These are phyloP conservation scores for Oleoguttula mirabilis DNA, from an alignment of 495 filamentous ascomycete species.

Conservation along the genomic window DNA sequence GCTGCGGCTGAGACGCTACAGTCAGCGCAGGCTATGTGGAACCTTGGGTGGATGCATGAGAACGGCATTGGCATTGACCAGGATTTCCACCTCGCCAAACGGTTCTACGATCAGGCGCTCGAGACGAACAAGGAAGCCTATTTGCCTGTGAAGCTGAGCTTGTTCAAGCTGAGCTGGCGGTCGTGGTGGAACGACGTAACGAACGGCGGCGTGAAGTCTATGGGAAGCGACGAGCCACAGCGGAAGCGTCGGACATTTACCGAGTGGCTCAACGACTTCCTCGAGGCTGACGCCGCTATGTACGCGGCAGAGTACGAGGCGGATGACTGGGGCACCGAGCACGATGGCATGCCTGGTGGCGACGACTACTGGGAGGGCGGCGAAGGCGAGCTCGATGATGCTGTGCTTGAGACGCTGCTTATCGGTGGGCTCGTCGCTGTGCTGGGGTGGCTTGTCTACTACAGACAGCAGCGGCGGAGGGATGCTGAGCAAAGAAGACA, in stretches of 20 bases:
- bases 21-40: slow-evolving; percentile 91
- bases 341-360: slow-evolving; percentile 34
- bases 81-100: slow-evolving; percentile 94
- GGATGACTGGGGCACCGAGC: slow-evolving; percentile 29
- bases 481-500: slow-evolving; percentile 33
- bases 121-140: slow-evolving; percentile 85
- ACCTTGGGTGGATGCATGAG: slow-evolving; percentile 99
- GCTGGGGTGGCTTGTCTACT: slow-evolving; percentile 67
- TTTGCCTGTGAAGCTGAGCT: slow-evolving; percentile 77
- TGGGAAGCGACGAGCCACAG: slow-evolving; percentile 61
- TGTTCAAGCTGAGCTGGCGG: slow-evolving; percentile 72
- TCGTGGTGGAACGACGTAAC: slow-evolving; percentile 92
- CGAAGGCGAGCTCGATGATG: slow-evolving; percentile 63
- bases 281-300: slow-evolving; percentile 57
- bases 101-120: slow-evolving; percentile 85
- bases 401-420: slow-evolving; percentile 68
- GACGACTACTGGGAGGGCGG: slow-evolving; percentile 49
- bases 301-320: slow-evolving; percentile 48
- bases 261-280: slow-evolving; percentile 76
- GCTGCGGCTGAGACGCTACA: slow-evolving; percentile 81
- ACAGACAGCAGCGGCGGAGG: slow-evolving; percentile 55
- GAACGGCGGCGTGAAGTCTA: slow-evolving; percentile 75
- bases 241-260: slow-evolving; percentile 58
- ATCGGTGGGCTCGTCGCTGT: slow-evolving; percentile 67
- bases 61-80: slow-evolving; percentile 88